Evolutionary conservation across 2,329 filamentous ascomycete genomes (phyloP).

Genomic region (Aspergillus proliferans): DNA sequence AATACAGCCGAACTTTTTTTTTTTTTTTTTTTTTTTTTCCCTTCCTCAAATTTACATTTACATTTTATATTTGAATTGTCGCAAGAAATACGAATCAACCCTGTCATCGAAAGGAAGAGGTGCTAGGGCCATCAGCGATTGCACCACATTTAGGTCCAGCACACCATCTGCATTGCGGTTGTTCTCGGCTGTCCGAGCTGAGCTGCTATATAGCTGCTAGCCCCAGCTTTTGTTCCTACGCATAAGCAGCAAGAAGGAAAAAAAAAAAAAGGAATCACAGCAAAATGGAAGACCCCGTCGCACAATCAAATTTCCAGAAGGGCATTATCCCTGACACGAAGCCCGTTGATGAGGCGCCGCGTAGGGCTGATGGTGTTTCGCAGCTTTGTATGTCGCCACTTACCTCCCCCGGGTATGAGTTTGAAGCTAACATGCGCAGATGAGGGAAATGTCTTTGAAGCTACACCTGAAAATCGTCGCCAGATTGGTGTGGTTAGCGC

Average conservation of each 20-base stretch:
- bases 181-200: not conserved
- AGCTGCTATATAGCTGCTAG: slow-evolving; percentile 2
- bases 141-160: slow-evolving; percentile 25
- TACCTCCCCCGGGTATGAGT: not conserved
- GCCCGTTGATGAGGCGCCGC: slow-evolving; percentile 16
- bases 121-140: slow-evolving; percentile 11
- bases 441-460: slow-evolving; percentile 31
- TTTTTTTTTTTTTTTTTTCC: slow-evolving; percentile 2
- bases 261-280: not conserved
- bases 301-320: slow-evolving; percentile 13
- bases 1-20: not conserved
- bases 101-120: not conserved
- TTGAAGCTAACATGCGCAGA: slow-evolving; percentile 13
- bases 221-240: too few species aligned
- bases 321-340: slow-evolving; percentile 15
- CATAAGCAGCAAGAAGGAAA: not conserved
- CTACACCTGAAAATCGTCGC: slow-evolving; percentile 30
- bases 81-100: not conserved
- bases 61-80: slow-evolving; percentile 1
- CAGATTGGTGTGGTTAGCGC: slow-evolving; percentile 38
- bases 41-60: slow-evolving; percentile 1
- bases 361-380: slow-evolving; percentile 26
- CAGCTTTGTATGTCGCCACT: slow-evolving; percentile 25
- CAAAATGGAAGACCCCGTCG: slow-evolving; percentile 11
- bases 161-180: slow-evolving; percentile 18